A percentile compares a stretch with the other conserved stretches of the same genome.
Evolutionary conservation across 2,329 filamentous ascomycete genomes (phyloP).

Genomic region (Trichoderma polysporum): DNA sequence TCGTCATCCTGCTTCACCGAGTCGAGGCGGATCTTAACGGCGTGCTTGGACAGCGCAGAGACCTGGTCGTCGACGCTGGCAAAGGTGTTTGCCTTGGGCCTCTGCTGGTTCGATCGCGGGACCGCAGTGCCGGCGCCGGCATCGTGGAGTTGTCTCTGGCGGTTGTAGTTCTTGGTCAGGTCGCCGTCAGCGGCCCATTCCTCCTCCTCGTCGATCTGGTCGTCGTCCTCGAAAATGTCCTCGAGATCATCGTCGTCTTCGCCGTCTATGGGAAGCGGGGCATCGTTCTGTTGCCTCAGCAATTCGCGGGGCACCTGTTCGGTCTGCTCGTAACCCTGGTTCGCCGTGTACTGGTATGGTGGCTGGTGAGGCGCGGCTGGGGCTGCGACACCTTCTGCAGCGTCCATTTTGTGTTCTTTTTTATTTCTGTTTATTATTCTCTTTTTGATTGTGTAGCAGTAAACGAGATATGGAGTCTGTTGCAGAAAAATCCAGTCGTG

Average conservation of each 20-base stretch:
- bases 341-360: conserved; percentile 45
- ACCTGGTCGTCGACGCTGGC: conserved; percentile 86
- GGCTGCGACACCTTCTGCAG: conserved; percentile 21
- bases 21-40: conserved; percentile 79
- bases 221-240: conserved; percentile 39
- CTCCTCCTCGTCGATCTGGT: conserved; percentile 56
- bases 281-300: conserved; percentile 27
- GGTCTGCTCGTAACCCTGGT: conserved; percentile 44
- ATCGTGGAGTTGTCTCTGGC: conserved; percentile 68
- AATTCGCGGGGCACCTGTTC: conserved; percentile 36
- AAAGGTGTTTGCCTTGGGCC: conserved; percentile 74
- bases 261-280: conserved; percentile 33
- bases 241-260: conserved; percentile 34
- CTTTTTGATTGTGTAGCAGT: neutral
- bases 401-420: conserved; percentile 15
- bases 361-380: conserved; percentile 47
- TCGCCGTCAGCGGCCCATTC: conserved; percentile 63
- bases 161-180: conserved; percentile 84
- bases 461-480: no score
- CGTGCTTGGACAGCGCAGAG: conserved; percentile 78
- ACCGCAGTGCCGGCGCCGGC: conserved; percentile 44
- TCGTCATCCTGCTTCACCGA: conserved; percentile 53
- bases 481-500: neutral
- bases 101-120: conserved; percentile 74
- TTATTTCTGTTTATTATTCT: neutral